These are phyloP conservation scores for Lippia alba DNA, from an alignment of 305 asterid species.

Conservation along the genomic window DNA sequence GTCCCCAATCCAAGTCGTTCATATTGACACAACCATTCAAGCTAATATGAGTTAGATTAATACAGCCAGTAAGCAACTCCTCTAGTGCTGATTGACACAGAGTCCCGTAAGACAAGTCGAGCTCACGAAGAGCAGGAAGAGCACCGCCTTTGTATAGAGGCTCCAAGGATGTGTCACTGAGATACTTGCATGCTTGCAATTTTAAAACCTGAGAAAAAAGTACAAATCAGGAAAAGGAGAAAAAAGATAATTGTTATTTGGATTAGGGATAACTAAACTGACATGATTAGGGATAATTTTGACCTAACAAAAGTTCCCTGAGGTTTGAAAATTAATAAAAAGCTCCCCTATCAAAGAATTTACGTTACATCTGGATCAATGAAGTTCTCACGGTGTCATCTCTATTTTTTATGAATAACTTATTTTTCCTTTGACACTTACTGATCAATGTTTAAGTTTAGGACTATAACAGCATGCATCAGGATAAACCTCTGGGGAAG, in stretches of 20 bases:
- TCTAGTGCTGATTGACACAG: conserved; percentile 90
- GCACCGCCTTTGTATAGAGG: conserved; percentile 88
- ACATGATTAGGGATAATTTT: too few relatives aligned
- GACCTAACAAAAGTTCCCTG: too few relatives aligned
- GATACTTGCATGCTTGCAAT: conserved; percentile 99
- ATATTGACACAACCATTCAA: conserved; percentile 90
- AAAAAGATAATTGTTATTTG: background rate
- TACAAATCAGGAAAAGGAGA: conserved; percentile 5
- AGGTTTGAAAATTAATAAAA: too few relatives aligned
- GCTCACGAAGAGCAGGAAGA: conserved; percentile 81
- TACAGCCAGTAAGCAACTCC: conserved; percentile 92
- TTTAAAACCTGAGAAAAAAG: conserved; percentile 69
- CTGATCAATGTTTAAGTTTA: too few relatives aligned
- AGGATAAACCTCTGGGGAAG: too few relatives aligned
- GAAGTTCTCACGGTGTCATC: too few relatives aligned
- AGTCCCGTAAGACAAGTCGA: conserved; percentile 93
- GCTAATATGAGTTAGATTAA: conserved; percentile 88
- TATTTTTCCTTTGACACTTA: too few relatives aligned
- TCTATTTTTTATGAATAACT: too few relatives aligned
- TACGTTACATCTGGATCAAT: too few relatives aligned
- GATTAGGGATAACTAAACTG: too few relatives aligned
- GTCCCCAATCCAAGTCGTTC: conserved; percentile 95
- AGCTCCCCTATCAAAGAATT: too few relatives aligned
- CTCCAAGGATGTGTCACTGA: conserved; percentile 76
- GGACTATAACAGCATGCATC: too few relatives aligned